Percentiles rank a stretch among this genome's conserved stretches.
Conservation (phyloP, 176 grass and related monocot species). For the Areca catechu region DNA sequence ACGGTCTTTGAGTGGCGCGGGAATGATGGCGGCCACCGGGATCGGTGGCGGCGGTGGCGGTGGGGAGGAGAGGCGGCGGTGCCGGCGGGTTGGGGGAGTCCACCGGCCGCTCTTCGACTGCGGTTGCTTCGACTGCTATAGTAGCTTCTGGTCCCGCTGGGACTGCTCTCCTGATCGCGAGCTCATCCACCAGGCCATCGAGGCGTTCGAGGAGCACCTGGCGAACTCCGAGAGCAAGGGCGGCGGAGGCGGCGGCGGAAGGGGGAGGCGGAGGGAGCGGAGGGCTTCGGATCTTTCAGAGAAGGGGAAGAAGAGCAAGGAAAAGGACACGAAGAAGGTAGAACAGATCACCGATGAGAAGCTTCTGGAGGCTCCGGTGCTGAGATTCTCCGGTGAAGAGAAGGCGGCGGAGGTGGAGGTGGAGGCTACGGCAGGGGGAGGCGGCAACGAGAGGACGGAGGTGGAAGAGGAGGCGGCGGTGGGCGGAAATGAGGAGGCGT, state of each 20-base stretch:
- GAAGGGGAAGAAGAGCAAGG: conserved; percentile 18
- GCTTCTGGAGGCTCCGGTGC: neutral
- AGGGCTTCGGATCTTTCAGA: conserved; percentile 1
- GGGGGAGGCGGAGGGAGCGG: conserved; percentile 10
- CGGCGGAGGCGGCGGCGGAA: neutral
- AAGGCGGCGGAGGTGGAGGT: neutral
- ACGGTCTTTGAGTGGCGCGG: conserved; percentile 40
- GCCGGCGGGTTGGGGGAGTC: conserved; percentile 1
- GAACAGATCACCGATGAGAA: neutral
- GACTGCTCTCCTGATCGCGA: conserved; percentile 48
- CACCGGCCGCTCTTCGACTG: conserved; percentile 51
- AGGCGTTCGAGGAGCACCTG: conserved; percentile 78
- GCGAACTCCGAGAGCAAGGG: conserved; percentile 15
- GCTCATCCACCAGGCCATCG: conserved; percentile 55
- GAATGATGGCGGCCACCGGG: conserved; percentile 7
- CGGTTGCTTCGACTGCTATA: conserved; percentile 87
- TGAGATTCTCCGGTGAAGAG: too few species aligned
- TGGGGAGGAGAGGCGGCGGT: conserved; percentile 2
- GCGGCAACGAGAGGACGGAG: neutral
- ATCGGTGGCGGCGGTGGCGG: neutral
- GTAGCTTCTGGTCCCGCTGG: conserved; percentile 70
- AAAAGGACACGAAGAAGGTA: conserved; percentile 10
- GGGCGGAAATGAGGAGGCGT: neutral
- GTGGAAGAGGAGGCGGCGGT: neutral
- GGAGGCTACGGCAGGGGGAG: neutral